Evolutionary conservation across 805 yeast genomes (phyloP), one percentile per base, ranked within the genome.

Genomic region (Ogataea polymorpha): DNA sequence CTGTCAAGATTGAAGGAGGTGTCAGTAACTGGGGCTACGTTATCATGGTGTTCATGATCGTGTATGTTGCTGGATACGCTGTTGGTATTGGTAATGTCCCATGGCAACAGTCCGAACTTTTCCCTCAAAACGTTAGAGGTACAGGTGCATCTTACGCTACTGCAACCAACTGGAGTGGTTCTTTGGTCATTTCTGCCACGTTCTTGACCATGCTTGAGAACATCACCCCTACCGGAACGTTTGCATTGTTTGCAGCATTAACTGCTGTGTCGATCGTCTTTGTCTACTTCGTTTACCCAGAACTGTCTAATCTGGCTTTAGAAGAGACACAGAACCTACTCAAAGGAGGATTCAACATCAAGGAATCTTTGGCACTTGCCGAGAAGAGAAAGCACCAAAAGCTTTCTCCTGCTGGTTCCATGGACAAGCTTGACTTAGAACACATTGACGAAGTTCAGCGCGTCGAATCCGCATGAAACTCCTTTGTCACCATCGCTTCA

Each of bases 41-140:
- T 12, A 79, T 91, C 40, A 83, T 93, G 48, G 72, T 89, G 27
- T 81, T 88, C 39, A 89, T 90, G 86, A 87, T 91, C 49, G 62
- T 79, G 29, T 93, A 72, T 59, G 96, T 90, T 33, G 96, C 96
- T 3, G 80, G 83, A 39, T 91, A 90, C 61, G 96, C 97, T 35
- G 70, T 87, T 51, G 98, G 98, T 52, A 86, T 90, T 52, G 99
- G 99, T 67, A 90, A 91, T 63, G 93, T 88, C 41, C 97, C 98
- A 42, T 91, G 99, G 99, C 96, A 91, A 61, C 97, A 93, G 60
- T 84, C 91, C 42, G 99, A 91, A 66, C 70, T 91, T 58, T 89
- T 93, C 68, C 93, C 97, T 25, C 96, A 90, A 72, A 77, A 80
- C 47, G 96, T 91, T 24, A 80, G 99, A 62, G 95, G 96, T 44